A percentile compares a stretch with the other conserved stretches of the same genome.
phyloP scores from a whole-genome alignment of 176 grass and related monocot genomes.

The Triticum timopheevii region DNA sequence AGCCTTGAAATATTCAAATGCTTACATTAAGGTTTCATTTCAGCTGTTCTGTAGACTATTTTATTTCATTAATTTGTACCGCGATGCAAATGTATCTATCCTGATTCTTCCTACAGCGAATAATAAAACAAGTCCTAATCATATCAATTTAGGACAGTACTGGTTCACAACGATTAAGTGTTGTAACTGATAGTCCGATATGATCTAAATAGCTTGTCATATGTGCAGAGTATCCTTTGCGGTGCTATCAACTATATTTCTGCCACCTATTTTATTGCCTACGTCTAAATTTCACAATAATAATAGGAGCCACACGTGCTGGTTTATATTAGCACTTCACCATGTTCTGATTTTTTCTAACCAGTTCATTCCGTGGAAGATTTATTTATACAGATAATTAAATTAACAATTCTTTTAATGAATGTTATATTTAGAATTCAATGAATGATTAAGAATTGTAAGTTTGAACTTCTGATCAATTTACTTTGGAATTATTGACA shows the following conservation, averaged over 20 bases:
- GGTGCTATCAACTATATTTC: neutral
- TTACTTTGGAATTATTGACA: neutral
- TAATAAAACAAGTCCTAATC: neutral
- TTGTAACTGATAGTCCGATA: neutral
- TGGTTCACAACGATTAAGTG: neutral
- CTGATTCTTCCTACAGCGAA: neutral
- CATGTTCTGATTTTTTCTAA: neutral
- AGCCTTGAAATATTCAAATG: neutral
- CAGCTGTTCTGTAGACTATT: neutral
- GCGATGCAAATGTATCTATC: neutral
- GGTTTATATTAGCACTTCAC: neutral
- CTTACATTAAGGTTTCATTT: conserved; percentile 2
- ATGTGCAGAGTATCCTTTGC: neutral
- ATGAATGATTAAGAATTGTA: neutral
- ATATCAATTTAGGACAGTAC: neutral
- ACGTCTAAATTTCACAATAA: neutral
- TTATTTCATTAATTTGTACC: neutral
- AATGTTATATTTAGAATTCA: neutral
- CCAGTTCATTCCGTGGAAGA: neutral
- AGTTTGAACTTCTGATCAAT: neutral
- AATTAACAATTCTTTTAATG: neutral
- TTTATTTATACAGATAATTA: neutral
- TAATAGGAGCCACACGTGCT: neutral
- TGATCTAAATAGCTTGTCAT: neutral
- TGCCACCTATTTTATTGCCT: neutral